phyloP scores from a whole-genome alignment of 2,329 filamentous ascomycete species.

The Endoconidiophora laricicola region DNA sequence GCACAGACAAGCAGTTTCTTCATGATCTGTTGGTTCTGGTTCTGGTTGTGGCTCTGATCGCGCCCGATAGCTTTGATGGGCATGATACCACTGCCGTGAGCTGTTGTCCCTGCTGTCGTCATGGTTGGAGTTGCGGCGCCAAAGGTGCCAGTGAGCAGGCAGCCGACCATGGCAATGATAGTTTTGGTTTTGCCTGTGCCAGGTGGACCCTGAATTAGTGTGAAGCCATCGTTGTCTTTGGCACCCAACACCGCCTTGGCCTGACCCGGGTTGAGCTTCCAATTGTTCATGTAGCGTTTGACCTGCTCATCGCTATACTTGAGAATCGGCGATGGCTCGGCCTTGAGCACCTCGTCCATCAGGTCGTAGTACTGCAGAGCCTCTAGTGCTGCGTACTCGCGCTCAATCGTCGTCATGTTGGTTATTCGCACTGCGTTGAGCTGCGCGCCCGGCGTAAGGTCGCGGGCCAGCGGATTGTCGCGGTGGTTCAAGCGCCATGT shows the following conservation, averaged over 20 bases:
- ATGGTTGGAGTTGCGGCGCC: not conserved
- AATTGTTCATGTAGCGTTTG: conserved; percentile 52
- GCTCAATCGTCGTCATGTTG: conserved; percentile 85
- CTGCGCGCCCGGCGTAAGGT: conserved; percentile 50
- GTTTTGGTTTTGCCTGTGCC: conserved; percentile 98
- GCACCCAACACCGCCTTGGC: conserved; percentile 84
- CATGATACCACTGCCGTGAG: not conserved
- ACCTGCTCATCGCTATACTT: conserved; percentile 63
- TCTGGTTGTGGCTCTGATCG: not conserved
- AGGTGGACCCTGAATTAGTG: conserved; percentile 84
- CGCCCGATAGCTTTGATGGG: conserved; percentile 6
- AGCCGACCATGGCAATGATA: conserved; percentile 88
- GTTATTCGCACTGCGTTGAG: conserved; percentile 70
- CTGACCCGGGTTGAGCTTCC: conserved; percentile 74
- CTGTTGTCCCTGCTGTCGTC: not conserved
- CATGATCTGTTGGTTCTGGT: conserved; percentile 2
- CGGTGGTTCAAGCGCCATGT: conserved; percentile 65
- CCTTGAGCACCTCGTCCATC: conserved; percentile 77
- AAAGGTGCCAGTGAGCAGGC: conserved; percentile 50
- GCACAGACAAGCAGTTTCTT: conserved; percentile 94
- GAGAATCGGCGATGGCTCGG: conserved; percentile 77
- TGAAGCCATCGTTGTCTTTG: conserved; percentile 91
- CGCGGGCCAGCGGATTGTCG: conserved; percentile 42
- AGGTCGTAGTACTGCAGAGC: conserved; percentile 91
- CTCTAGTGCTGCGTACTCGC: conserved; percentile 83